Evolutionary conservation across 2,329 filamentous ascomycete genomes (phyloP), one percentile per base, ranked within the genome.

Genomic region (Cladophialophora carrionii): DNA sequence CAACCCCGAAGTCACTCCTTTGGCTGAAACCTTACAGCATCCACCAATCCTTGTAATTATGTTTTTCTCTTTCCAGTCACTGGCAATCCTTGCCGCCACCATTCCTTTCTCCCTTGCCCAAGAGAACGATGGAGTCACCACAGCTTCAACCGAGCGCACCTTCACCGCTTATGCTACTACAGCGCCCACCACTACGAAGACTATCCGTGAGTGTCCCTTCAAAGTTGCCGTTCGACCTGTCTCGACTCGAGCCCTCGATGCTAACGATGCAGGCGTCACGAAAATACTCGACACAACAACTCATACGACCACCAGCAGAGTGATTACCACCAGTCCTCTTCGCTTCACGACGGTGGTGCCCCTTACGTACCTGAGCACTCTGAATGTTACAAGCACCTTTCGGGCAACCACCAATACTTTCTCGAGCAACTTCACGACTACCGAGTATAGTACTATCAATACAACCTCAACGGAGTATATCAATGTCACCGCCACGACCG

Each of bases 361-460:
- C 22, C 10, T 52, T 12, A 26, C 48, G 4, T 24, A 52, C 12
- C 3, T 52, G 26, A 26, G 20, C 14, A 52, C 48, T 14, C 14
- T 29, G 2, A 6, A 52, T 10, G 22, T 29, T 14, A 52, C 48
- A 6, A 52, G 22, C 26, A 52, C 48, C 22, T 52, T 12, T 26
- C 48, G 3, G 22, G 22, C 48, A 2, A 52, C 8, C 3, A 60
- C 57, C 31, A 51, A 60, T 20, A 2, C 41, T n/a, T 41, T 60
- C 57, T 53, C 46, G 22, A 53, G 46, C 31, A 60, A 41, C 32
- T 26, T 22, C 32, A 60, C 49, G 4, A 53, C 29, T 31, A 60
- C 48, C 4, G 17, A 60, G 6, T 60, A 60, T 37, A 34, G 24
- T 12, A n/a, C 31, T 9, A 1, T 9, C n/a, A 60, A 52, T 14